These are phyloP conservation scores for Xylaria cubensis DNA, from an alignment of 495 filamentous ascomycete genomes.

Conservation along the genomic window DNA sequence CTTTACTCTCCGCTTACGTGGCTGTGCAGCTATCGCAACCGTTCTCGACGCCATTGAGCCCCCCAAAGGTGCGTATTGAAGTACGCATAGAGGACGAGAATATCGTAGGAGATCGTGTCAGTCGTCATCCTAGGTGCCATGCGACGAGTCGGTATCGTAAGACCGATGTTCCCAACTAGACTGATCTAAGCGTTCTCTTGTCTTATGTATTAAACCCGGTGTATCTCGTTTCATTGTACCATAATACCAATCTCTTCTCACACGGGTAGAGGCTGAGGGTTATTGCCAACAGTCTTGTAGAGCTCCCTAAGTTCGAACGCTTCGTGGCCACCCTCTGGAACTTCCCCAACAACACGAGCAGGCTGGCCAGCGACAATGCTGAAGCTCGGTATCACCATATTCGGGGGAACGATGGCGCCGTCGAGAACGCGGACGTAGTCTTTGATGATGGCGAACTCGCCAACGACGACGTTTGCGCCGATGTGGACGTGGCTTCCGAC, in stretches of 20 bases:
- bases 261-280: constrained; percentile 46
- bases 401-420: constrained; percentile 77
- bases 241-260: constrained; percentile 33
- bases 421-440: constrained; percentile 87
- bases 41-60: not conserved
- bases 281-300: constrained; percentile 62
- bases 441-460: constrained; percentile 87
- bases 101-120: not conserved
- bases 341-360: constrained; percentile 81
- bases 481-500: constrained; percentile 85
- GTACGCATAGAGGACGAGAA: too few relatives aligned
- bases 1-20: not conserved
- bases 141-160: not conserved
- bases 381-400: constrained; percentile 91
- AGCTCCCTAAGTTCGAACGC: constrained; percentile 63
- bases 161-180: not conserved
- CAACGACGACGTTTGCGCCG: constrained; percentile 73
- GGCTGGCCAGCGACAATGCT: constrained; percentile 84
- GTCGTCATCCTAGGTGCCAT: not conserved
- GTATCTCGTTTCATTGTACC: not conserved
- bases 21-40: too few relatives aligned
- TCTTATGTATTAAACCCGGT: not conserved
- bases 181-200: not conserved
- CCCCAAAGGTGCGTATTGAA: not conserved
- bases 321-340: constrained; percentile 76